Percentiles rank a stretch among this genome's conserved stretches.
Evolutionary conservation across 2,329 filamentous ascomycete genomes (phyloP).

Genomic region (Monosporascus sp.): DNA sequence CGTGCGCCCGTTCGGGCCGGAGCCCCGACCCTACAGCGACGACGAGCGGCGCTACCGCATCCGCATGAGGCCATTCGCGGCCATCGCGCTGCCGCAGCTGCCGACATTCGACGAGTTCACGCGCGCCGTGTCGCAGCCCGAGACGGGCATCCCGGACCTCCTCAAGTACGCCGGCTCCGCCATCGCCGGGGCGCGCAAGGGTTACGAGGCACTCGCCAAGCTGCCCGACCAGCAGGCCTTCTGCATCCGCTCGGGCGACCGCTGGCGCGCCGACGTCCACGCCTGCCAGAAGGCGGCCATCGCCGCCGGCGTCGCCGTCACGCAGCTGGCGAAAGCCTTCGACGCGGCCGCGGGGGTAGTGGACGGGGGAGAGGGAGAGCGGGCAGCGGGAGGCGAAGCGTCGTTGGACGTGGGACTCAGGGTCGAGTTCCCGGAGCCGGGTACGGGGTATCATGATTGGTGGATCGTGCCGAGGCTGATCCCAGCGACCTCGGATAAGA

Average conservation of each 20-base stretch:
- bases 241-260: constrained; percentile 50
- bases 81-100: constrained; percentile 61
- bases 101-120: constrained; percentile 59
- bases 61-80: constrained; percentile 78
- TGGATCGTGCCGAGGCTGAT: constrained; percentile 55
- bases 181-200: constrained; percentile 44
- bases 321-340: constrained; percentile 52
- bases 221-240: constrained; percentile 48
- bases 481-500: constrained; percentile 8
- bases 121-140: constrained; percentile 34
- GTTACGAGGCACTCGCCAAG: constrained; percentile 51
- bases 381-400: constrained; percentile 8
- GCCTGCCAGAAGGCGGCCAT: constrained; percentile 65
- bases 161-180: constrained; percentile 41
- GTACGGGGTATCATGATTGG: constrained; percentile 56
- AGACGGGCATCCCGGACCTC: constrained; percentile 33
- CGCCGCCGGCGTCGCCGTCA: constrained; percentile 59
- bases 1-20: constrained; percentile 36
- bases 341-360: constrained; percentile 22
- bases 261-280: constrained; percentile 57
- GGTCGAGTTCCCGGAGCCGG: constrained; percentile 46
- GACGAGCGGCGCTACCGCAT: constrained; percentile 70
- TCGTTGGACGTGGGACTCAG: constrained; percentile 31
- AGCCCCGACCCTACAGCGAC: constrained; percentile 58
- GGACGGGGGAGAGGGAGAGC: neutral